Evolutionary conservation across 2,329 filamentous ascomycete species (phyloP).

Genomic region (Calonectria montana): DNA sequence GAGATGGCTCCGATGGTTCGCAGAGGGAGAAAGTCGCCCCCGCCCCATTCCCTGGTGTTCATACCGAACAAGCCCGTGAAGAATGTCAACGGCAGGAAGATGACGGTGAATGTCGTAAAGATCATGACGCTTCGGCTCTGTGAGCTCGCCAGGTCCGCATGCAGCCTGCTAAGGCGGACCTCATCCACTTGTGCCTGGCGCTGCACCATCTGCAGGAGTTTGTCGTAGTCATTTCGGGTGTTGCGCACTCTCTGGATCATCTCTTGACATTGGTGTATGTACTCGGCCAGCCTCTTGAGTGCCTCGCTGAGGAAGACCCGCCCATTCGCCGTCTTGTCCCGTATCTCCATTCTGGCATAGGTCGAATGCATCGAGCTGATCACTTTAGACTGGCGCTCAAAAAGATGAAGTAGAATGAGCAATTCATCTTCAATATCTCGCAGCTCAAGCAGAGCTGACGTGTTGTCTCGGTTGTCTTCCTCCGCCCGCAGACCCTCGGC

Average conservation of each 20-base stretch:
- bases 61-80: slow-evolving; percentile 75
- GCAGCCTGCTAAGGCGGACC: slow-evolving; percentile 70
- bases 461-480: slow-evolving; percentile 70
- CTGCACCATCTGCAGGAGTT: slow-evolving; percentile 74
- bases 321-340: slow-evolving; percentile 56
- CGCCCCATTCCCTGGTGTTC: slow-evolving; percentile 72
- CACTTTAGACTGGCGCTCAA: slow-evolving; percentile 66
- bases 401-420: slow-evolving; percentile 65
- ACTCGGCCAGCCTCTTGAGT: slow-evolving; percentile 64
- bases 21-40: slow-evolving; percentile 56
- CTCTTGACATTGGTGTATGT: slow-evolving; percentile 63
- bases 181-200: slow-evolving; percentile 75
- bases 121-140: slow-evolving; percentile 74
- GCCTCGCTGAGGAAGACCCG: slow-evolving; percentile 65
- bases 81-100: slow-evolving; percentile 73
- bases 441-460: slow-evolving; percentile 71
- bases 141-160: slow-evolving; percentile 71
- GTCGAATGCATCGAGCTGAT: slow-evolving; percentile 60
- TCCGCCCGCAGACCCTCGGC: slow-evolving; percentile 60
- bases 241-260: slow-evolving; percentile 69
- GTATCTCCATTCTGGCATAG: slow-evolving; percentile 56
- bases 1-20: slow-evolving; percentile 60
- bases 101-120: slow-evolving; percentile 72
- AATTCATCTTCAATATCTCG: slow-evolving; percentile 75
- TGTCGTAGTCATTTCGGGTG: slow-evolving; percentile 72